These are phyloP conservation scores for Apiotrichum sp. DNA, from an alignment of 1,284 basidiomycete species.

Conservation along the genomic window DNA sequence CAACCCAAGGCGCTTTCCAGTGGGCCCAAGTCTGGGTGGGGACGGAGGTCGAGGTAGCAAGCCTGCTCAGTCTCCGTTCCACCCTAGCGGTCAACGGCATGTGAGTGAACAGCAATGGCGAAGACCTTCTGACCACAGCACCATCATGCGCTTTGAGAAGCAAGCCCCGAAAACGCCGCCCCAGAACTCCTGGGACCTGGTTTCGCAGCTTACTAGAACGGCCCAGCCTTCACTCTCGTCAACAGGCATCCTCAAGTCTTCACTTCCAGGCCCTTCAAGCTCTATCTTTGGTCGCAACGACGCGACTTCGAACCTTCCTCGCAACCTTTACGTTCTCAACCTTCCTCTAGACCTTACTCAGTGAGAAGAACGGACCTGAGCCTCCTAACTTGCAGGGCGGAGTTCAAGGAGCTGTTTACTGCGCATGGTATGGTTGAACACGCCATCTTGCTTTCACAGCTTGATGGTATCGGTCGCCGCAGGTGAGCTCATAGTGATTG, in stretches of 20 bases:
- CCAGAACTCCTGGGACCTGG: constrained; percentile 11
- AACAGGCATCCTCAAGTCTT: constrained; percentile 5
- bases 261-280: background rate
- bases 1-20: constrained; percentile 16
- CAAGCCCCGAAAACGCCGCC: constrained; percentile 3
- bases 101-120: constrained; percentile 17
- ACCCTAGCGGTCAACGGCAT: constrained; percentile 29
- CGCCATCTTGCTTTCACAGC: constrained; percentile 39
- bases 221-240: background rate
- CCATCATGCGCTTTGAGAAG: constrained; percentile 6
- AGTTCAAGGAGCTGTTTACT: constrained; percentile 35
- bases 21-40: constrained; percentile 38
- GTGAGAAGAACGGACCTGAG: constrained; percentile 15
- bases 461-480: constrained; percentile 38
- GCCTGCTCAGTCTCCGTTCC: constrained; percentile 27
- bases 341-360: constrained; percentile 39
- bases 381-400: constrained; percentile 18
- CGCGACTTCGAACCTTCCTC: constrained; percentile 18
- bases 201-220: constrained; percentile 5
- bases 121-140: background rate
- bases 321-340: constrained; percentile 42
- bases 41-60: constrained; percentile 26
- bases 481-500: constrained; percentile 8
- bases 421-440: constrained; percentile 38
- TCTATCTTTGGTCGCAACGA: background rate